Evolutionary conservation across 2,329 filamentous ascomycete genomes (phyloP), one percentile per base, ranked within the genome.

Genomic region (Diplodia corticola): DNA sequence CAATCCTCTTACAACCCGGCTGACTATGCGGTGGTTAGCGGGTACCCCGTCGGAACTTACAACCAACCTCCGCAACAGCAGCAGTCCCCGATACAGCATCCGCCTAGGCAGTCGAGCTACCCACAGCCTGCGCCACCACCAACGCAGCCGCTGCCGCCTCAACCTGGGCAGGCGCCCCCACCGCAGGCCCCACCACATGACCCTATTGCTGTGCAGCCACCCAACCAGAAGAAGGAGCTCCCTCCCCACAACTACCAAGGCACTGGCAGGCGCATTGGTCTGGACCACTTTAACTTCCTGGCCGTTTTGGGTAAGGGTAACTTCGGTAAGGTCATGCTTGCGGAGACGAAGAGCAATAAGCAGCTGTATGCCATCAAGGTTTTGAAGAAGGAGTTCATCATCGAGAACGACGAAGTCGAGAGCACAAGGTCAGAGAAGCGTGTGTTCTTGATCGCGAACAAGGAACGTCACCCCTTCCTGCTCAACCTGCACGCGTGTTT

Each of bases 261-360:
- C 48, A 92, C 89, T 66, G 91, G 91, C 35, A 87, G 90, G 74
- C 88, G 94, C 63, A 98, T 99, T 75, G 95, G 95, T 20, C 83
- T 99, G 53, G 96, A 99, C 76, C 93, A 99, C 80, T 99, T 99
- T 85, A 99, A 99, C 78, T 99, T 99, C 86, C 85, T 99, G 70
- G 94, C 96, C 70, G 95, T 99, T 64, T 87, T 99, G 70, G 95
- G 95, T 76, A 99, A 99, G 81, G 95, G 95, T 82, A 99, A 99
- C 81, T 99, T 99, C 76, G 95, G 95, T 78, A 99, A 99, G 81
- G 95, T 99, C 80, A 99, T 99, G 95, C 83, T 99, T 78, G 95
- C 95, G 2, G 96, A 99, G 81, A 97, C 95, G 1, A 99, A 99
- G 84, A 89, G 88, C 65, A 89, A 91, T 10, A 92, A 93, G 79